Conservation (phyloP, 108 stramenopile species). For the Thalassiosira profunda region DNA sequence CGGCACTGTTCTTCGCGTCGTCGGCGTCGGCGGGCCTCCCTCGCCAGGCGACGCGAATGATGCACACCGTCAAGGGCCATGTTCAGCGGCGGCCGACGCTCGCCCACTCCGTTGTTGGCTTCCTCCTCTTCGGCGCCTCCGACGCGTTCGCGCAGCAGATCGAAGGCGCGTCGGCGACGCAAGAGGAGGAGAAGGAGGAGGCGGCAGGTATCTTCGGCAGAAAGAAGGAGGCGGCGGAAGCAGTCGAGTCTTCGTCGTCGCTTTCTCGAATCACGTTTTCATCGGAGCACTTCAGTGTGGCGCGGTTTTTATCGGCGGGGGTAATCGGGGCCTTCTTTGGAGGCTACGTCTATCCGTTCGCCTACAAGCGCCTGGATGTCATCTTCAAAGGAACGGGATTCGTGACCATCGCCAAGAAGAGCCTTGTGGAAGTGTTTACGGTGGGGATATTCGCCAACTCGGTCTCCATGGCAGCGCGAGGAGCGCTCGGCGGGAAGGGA, state of each 20-base stretch:
- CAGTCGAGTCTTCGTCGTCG: background rate
- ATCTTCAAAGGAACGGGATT: constrained; percentile 41
- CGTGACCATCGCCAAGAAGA: constrained; percentile 43
- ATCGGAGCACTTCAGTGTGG: background rate
- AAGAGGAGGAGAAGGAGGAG: background rate
- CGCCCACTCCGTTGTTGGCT: constrained; percentile 3
- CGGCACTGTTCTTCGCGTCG: too few species aligned
- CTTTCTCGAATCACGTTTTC: background rate
- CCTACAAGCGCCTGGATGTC: constrained; percentile 50
- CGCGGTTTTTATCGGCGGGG: constrained; percentile 41
- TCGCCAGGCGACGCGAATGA: background rate
- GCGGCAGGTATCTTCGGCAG: background rate
- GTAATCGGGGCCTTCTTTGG: constrained; percentile 48
- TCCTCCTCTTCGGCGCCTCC: constrained; percentile 5
- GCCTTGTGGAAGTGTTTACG: constrained; percentile 53
- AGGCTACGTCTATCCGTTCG: constrained; percentile 59
- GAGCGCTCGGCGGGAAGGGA: constrained; percentile 18
- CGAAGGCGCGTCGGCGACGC: background rate
- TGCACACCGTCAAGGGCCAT: background rate
- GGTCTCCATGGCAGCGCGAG: constrained; percentile 53
- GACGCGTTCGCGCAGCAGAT: constrained; percentile 15
- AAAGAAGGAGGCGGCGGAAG: background rate
- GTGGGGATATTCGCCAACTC: constrained; percentile 66
- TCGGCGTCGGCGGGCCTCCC: too few species aligned
- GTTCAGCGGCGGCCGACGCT: background rate